Evolutionary conservation across 208 protist genomes (phyloP).

Genomic region (Wallacemonas collosoma): DNA sequence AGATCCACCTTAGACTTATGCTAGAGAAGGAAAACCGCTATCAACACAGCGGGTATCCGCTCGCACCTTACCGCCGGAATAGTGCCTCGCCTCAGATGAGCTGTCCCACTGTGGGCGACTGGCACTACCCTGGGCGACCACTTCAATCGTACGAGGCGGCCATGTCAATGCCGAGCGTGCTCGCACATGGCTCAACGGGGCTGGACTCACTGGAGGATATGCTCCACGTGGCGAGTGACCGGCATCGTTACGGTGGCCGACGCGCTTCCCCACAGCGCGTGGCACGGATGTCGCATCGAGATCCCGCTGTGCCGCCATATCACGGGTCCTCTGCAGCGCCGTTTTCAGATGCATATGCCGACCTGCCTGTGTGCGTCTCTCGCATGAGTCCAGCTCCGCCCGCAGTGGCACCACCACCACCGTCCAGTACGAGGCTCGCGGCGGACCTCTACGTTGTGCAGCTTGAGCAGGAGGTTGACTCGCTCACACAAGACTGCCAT

Average conservation of each 20-base stretch:
- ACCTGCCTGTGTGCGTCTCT: background rate
- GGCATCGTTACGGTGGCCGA: background rate
- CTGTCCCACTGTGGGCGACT: background rate
- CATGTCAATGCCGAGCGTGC: background rate
- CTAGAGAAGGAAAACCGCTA: conserved; percentile 8
- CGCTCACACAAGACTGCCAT: conserved; percentile 24
- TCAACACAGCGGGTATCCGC: background rate
- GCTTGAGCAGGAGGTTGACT: conserved; percentile 38
- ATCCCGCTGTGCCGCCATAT: background rate
- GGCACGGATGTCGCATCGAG: background rate
- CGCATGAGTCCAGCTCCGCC: background rate
- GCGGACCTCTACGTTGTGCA: conserved; percentile 35
- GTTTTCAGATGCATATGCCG: too few species aligned
- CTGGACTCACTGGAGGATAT: conserved; percentile 17
- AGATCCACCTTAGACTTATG: background rate
- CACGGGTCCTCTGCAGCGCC: too few species aligned
- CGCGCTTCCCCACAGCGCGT: conserved; percentile 8
- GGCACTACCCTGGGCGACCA: background rate
- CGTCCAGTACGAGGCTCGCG: background rate
- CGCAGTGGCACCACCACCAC: background rate
- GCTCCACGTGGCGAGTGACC: conserved; percentile 9
- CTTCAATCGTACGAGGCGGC: background rate
- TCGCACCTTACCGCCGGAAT: background rate
- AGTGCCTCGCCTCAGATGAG: background rate
- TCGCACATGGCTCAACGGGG: background rate